Evolutionary conservation across 352 stramenopile genomes (phyloP), one percentile per base, ranked within the genome.

Genomic region (Pythium myriotylum): DNA sequence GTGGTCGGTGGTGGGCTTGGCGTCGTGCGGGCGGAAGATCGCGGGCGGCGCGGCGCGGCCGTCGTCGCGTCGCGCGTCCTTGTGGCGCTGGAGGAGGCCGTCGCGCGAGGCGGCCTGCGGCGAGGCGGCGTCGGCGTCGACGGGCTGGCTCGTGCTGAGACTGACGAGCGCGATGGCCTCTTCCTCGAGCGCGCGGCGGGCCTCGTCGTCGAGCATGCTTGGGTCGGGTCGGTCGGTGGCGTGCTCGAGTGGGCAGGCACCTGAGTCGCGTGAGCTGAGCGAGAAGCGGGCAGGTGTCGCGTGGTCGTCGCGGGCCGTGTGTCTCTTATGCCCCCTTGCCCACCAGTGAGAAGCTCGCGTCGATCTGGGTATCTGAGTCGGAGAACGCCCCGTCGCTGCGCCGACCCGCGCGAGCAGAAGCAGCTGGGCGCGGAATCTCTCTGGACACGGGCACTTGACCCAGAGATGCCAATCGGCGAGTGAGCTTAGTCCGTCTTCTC

Each of bases 81-180:
- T 76, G 59, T 65, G 59, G 52, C 70, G 32, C 51, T 55, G 68
- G 43, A 76, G 53, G n/a, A n/a, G n/a, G n/a, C n/a, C n/a, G n/a
- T n/a, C n/a, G n/a, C 10, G 24, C 26, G 41, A 32, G 23, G 6
- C 49, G 41, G 24, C 26, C 37, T 8, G 32, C 32, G 12, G 41
- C 49, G n/a, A 22, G 49, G n/a, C 39, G 39, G 19, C 48, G 32
- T 45, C 29, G 45, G 29, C n/a, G 22, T 54, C 37, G 49, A 43
- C 24, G 27, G 19, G 54, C 14, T 68, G 53, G 48, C 61, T 54
- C 22, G 76, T 82, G 59, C 77, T 87, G 50, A 89, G 67, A 41
- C 74, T 89, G 46, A 89, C 80, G 40, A 89, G 80, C 39, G 80
- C 80, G 47, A 89, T 89, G 62, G 80, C 80, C 24, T 89, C 80